Conservation (phyloP, 179 eudicot genomes). For the Sideroxylon spinosum region DNA sequence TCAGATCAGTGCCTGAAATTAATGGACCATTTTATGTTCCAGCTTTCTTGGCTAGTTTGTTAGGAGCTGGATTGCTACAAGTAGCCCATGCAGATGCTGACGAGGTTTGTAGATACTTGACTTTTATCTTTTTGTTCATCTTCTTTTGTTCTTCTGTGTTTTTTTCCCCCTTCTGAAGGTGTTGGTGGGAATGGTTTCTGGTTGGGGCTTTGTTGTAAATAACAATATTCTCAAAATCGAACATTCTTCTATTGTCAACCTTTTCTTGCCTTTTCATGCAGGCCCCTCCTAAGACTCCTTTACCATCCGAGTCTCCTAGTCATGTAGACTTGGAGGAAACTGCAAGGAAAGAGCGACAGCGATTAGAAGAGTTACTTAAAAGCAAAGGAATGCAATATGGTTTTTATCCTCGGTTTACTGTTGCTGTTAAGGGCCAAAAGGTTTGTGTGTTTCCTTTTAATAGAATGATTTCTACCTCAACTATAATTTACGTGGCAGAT, state of each 20-base stretch:
- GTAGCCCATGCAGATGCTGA: conserved; percentile 68
- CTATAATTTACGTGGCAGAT: neutral
- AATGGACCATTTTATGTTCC: conserved; percentile 31
- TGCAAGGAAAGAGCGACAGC: conserved; percentile 65
- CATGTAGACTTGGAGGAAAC: conserved; percentile 61
- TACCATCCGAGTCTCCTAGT: conserved; percentile 48
- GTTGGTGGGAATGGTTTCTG: neutral
- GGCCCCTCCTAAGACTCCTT: conserved; percentile 42
- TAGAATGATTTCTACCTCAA: neutral
- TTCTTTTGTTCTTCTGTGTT: neutral
- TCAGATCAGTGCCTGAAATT: conserved; percentile 22
- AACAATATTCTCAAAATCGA: neutral
- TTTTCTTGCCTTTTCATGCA: conserved; percentile 25
- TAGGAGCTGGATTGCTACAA: conserved; percentile 56
- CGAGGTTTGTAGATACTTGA: conserved; percentile 49
- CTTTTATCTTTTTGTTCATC: neutral
- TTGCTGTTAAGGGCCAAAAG: conserved; percentile 91
- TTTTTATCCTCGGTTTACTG: conserved; percentile 74
- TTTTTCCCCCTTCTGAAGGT: neutral
- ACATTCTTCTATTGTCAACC: neutral
- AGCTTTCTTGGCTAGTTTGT: conserved; percentile 55
- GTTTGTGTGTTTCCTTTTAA: conserved; percentile 30
- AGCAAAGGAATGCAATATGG: conserved; percentile 75
- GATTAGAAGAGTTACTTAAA: conserved; percentile 65
- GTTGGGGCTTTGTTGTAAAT: neutral